Evolutionary conservation across 768 basidiomycete species (phyloP).

Genomic region (Amanita jacksonii): DNA sequence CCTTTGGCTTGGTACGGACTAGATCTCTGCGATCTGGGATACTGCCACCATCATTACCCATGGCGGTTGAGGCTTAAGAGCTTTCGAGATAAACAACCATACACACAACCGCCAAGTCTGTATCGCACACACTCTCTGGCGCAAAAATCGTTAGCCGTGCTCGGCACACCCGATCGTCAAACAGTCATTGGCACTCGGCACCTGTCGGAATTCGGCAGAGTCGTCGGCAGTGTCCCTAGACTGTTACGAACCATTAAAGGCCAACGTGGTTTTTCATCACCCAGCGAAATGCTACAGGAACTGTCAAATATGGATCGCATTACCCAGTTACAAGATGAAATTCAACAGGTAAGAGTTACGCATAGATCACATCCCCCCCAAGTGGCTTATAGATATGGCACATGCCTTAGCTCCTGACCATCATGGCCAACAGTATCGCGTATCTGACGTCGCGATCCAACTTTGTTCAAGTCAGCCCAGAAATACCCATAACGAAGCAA

Average conservation of each 20-base stretch:
- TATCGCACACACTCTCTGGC: too few species aligned
- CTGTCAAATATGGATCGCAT: constrained; percentile 92
- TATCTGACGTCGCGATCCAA: constrained; percentile 72
- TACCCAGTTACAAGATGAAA: constrained; percentile 91
- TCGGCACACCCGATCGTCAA: too few species aligned
- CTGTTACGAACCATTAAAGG: too few species aligned
- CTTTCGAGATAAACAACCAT: constrained; percentile 14
- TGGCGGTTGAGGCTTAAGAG: constrained; percentile 18
- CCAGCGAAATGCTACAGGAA: constrained; percentile 90
- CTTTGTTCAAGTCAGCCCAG: constrained; percentile 68
- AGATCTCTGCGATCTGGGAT: constrained; percentile 79
- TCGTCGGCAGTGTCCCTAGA: too few species aligned
- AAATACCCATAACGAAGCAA: constrained; percentile 79
- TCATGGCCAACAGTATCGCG: constrained; percentile 76
- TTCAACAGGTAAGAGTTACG: constrained; percentile 74
- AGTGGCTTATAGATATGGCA: too few species aligned
- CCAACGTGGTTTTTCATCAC: too few species aligned
- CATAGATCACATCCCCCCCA: too few species aligned
- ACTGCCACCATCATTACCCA: constrained; percentile 88
- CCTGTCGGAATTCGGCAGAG: too few species aligned
- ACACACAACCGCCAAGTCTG: too few species aligned
- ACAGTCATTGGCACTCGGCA: too few species aligned
- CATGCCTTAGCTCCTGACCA: constrained; percentile 58
- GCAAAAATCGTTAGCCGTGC: too few species aligned
- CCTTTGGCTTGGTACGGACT: constrained; percentile 65